Base-by-base conservation (phyloP, 345 rosid species). In the Noccaea caerulescens region DNA sequence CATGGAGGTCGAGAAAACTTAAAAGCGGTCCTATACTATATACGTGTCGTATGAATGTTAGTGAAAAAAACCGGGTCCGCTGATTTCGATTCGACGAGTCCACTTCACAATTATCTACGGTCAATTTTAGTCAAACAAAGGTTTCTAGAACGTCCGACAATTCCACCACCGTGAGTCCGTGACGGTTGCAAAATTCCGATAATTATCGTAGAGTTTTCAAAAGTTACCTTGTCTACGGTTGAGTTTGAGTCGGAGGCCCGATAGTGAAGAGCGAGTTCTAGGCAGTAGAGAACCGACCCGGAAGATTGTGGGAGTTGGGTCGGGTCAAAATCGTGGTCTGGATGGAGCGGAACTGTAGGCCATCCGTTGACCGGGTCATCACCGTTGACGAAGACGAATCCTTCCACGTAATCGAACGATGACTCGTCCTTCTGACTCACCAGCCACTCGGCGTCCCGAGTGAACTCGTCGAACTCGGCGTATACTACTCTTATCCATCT, bases 401-500 rank as follows among this genome's bases (percentile, higher is more conserved):
- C 98, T 68, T 93, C 98, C 44, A 93, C 83, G 81, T 93, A 93
- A 75, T 89, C 94, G 45, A 91, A 87, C 10, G 92, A 85, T 7
- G 80, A 79, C 64, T 69, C 86, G 14, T 79, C 71, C 7, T 72
- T 63, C 32, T 53, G 86, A 68, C 78, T 89, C 83, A 93, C 90
- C 36, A 93, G 85, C 76, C 73, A 84, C 88, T 93, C 98, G 5
- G 93, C 91, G 51, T 87, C 97, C 36, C 82, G 81, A 14, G 83
- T 84, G 77, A 71, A 93, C 68, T 84, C 87, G 44, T 76, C 82
- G 53, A 93, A 93, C 78, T 86, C 91, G 23, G 85, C 9, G 64
- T 93, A 93, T 8, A 93, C 93, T 23, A 91, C 58, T 66, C 96
- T 87, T 83, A 93, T 84, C 96, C 97, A 93, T 78, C 91, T 84